Evolutionary conservation across 352 stramenopile species (phyloP).

Genomic region (Phytophthora pisi): DNA sequence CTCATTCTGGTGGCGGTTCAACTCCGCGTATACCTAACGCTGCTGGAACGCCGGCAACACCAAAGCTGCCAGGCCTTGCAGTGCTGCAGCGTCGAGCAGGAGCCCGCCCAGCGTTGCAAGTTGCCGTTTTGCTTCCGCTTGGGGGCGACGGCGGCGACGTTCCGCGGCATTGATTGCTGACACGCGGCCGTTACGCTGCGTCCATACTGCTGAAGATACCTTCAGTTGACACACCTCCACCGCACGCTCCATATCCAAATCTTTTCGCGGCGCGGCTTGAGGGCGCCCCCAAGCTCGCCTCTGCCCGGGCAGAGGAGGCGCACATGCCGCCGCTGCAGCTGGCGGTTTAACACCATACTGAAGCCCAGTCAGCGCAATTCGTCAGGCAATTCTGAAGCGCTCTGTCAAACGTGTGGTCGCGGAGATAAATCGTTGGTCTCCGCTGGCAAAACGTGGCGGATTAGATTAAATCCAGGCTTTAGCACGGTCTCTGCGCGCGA

Average conservation of each 20-base stretch:
- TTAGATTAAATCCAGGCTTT: constrained; percentile 7
- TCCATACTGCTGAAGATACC: constrained; percentile 10
- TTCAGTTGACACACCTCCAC: constrained; percentile 5
- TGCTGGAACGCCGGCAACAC: background rate
- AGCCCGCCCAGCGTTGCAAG: background rate
- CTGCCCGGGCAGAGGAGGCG: background rate
- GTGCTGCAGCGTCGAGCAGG: background rate
- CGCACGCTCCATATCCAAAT: constrained; percentile 10
- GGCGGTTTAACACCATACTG: constrained; percentile 15
- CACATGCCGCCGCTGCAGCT: background rate
- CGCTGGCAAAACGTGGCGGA: constrained; percentile 14
- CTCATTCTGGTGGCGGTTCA: constrained; percentile 11
- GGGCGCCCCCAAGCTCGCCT: background rate
- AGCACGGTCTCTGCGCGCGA: background rate
- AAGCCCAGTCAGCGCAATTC: constrained; percentile 2
- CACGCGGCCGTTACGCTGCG: constrained; percentile 5
- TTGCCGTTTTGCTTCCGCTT: constrained; percentile 3
- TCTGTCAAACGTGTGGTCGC: background rate
- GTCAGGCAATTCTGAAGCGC: constrained; percentile 12
- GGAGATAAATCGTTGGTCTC: constrained; percentile 2
- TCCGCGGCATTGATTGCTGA: constrained; percentile 6
- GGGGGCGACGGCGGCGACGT: background rate
- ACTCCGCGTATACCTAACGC: background rate
- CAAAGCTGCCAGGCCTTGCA: background rate
- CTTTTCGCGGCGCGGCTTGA: background rate